Evolutionary conservation across 495 filamentous ascomycete genomes (phyloP).

Genomic region (Hypoxylon fragiforme): DNA sequence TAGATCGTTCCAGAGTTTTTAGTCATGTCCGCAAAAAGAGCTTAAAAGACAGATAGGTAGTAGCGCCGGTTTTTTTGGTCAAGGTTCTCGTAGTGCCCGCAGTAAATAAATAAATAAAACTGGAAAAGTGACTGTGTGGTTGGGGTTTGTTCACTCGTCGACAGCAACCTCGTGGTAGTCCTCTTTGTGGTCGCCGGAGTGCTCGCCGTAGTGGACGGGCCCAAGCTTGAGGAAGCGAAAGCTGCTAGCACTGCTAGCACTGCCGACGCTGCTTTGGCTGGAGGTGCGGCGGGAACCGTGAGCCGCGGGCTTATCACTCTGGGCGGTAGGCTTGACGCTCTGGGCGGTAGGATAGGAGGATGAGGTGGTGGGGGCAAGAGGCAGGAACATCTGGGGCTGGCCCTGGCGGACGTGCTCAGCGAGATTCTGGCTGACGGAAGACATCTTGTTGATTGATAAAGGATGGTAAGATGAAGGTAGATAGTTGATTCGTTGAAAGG

Average conservation of each 20-base stretch:
- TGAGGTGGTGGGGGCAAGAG: slow-evolving; percentile 49
- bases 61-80: slow-evolving; percentile 7
- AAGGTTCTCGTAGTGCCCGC: slow-evolving; percentile 10
- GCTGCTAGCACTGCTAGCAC: slow-evolving; percentile 33
- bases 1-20: slow-evolving; percentile 19
- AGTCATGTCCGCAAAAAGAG: slow-evolving; percentile 25
- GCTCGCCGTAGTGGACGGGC: slow-evolving; percentile 55
- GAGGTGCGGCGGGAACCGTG: slow-evolving; percentile 31
- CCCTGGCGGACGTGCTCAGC: slow-evolving; percentile 21
- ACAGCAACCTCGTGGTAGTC: slow-evolving; percentile 51
- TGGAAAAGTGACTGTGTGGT: neutral
- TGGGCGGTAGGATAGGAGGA: slow-evolving; percentile 46
- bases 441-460: slow-evolving; percentile 28
- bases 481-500: slow-evolving; percentile 1
- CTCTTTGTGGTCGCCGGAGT: slow-evolving; percentile 46
- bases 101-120: slow-evolving; percentile 3
- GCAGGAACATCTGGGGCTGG: slow-evolving; percentile 47
- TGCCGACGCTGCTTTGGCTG: slow-evolving; percentile 32
- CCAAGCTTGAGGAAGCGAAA: slow-evolving; percentile 53
- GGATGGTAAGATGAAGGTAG: slow-evolving; percentile 1
- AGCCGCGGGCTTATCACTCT: slow-evolving; percentile 38
- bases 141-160: slow-evolving; percentile 15
- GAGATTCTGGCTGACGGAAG: slow-evolving; percentile 22
- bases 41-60: no score
- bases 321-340: slow-evolving; percentile 37